Evolutionary conservation across 2,329 filamentous ascomycete species (phyloP).

Genomic region (Huntiella moniliformis): DNA sequence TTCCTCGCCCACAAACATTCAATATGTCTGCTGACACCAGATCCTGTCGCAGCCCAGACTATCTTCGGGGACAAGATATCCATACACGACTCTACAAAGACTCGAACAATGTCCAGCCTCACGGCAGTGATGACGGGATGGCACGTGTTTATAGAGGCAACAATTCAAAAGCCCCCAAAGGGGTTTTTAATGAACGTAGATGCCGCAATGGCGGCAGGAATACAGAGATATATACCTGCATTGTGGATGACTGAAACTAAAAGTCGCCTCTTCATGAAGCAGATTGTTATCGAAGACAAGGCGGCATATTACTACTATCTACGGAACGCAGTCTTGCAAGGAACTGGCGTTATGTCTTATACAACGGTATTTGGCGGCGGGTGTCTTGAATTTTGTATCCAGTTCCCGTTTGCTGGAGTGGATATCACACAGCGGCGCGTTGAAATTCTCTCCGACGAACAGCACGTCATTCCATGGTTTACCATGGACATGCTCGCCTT

Average conservation of each 20-base stretch:
- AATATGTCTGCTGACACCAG: background rate
- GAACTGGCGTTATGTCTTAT: background rate
- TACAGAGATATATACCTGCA: background rate
- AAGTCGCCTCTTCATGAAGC: background rate
- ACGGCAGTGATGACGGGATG: background rate
- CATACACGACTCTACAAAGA: background rate
- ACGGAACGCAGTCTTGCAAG: background rate
- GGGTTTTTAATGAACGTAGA: background rate
- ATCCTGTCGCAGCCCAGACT: background rate
- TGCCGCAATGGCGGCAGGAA: conserved; percentile 3
- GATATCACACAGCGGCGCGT: background rate
- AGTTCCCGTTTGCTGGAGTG: background rate
- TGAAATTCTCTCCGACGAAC: background rate
- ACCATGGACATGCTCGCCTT: background rate
- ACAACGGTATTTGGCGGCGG: background rate
- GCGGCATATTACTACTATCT: conserved; percentile 5
- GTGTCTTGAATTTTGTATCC: background rate
- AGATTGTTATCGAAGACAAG: background rate
- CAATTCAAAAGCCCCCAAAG: background rate
- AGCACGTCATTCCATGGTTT: background rate
- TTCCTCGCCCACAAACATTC: background rate
- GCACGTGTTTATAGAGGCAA: conserved; percentile 2
- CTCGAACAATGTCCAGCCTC: background rate
- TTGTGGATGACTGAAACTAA: background rate
- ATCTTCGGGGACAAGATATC: background rate